Base-by-base conservation (phyloP, 2,329 filamentous ascomycete species). In the Furcasterigmium sp. region DNA sequence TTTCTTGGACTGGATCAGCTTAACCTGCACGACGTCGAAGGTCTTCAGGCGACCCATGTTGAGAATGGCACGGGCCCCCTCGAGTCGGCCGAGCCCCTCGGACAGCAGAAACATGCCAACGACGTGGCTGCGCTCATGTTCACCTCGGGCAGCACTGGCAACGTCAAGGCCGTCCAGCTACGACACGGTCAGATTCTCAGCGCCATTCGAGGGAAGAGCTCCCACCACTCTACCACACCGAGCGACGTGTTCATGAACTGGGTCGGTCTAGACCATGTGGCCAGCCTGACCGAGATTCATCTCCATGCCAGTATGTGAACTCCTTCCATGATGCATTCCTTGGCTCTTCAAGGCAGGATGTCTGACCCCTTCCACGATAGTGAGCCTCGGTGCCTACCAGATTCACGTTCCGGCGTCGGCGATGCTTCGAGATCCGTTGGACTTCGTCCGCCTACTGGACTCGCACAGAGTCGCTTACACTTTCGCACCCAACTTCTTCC, bases 201-300 rank as follows among this genome's bases (percentile, higher is more conserved):
- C 1, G 59, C 72, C 0, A 44, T 72, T 10, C 8, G 41, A 2
- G 69, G 68, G 17, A 77, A 77, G 50, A 42, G 47, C 3, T 28
- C 42, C 3, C 44, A 51, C 37, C 45, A 47, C 23, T 11, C 56
- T 60, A 8, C 56, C 58, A 2, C 53, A 54, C 0, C 37, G 47
- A 4, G 56, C 59, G 8, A 48, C 60, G 8, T 51, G 64, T 65
- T 70, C 29, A 51, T 76, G 4, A 72, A 69, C 46, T 76, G 72
- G 72, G 65, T 75, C 13, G 64, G 64, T 1, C 56, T 78, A 8
- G 75, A 80, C 46, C 77, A 80, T 45, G 73, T 78, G 9, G 76
- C 70, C 0, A 68, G 58, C 45, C 55, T 82, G 3, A 58, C 63
- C 2, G 72, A 81, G 41, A 67, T 73, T 14, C 76, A 80, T 49